Percentiles rank a stretch among this genome's conserved stretches.
Evolutionary conservation across 2,329 filamentous ascomycete species (phyloP).

Genomic region (Sporothrix globosa): DNA sequence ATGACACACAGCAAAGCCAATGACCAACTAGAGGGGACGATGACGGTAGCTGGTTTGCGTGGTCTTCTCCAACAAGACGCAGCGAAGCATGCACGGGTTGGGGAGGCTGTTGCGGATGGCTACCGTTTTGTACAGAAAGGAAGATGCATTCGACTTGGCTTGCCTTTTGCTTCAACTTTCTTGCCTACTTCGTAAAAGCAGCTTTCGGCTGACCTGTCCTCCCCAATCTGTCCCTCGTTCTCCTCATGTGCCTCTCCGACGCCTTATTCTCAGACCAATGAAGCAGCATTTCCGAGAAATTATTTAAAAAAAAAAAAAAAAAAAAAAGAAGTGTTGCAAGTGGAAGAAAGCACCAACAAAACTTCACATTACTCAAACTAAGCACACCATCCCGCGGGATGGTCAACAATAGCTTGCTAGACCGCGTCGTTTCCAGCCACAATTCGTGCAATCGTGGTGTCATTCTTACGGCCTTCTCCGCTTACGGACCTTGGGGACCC

Average conservation of each 20-base stretch:
- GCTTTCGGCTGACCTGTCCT: not conserved
- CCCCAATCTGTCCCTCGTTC: not conserved
- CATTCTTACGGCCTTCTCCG: not conserved
- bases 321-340: no score
- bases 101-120: not conserved
- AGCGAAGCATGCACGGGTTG: constrained; percentile 1
- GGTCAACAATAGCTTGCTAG: not conserved
- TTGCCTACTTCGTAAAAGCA: not conserved
- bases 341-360: no score
- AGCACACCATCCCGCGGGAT: constrained; percentile 23
- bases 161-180: not conserved
- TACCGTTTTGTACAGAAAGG: not conserved
- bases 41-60: not conserved
- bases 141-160: not conserved
- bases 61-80: constrained; percentile 22
- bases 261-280: not conserved
- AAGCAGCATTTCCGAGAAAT: not conserved
- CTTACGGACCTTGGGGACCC: constrained; percentile 9
- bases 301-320: no score
- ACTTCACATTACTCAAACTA: not conserved
- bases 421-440: constrained; percentile 7
- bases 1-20: constrained; percentile 11
- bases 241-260: not conserved
- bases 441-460: not conserved
- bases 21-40: not conserved